Conservation (phyloP, 2,329 filamentous ascomycete genomes). For the Neurospora crassa region DNA sequence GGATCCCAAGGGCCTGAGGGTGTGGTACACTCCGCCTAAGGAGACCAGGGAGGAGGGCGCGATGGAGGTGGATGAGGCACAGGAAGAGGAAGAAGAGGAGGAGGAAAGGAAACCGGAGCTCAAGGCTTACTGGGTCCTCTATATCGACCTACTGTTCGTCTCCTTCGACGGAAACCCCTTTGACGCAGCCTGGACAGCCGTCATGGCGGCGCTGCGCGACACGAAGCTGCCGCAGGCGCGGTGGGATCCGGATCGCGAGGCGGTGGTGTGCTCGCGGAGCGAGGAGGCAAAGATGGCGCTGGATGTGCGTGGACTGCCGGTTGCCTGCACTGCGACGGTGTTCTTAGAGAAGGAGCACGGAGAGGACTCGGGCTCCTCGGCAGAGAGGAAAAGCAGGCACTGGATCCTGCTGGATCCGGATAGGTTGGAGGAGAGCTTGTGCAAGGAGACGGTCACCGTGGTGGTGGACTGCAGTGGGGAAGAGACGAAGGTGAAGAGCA, state of each 20-base stretch:
- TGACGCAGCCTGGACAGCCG: conserved; percentile 79
- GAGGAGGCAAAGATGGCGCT: conserved; percentile 43
- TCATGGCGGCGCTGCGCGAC: conserved; percentile 70
- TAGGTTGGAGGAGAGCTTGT: conserved; percentile 77
- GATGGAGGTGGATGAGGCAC: conserved; percentile 19
- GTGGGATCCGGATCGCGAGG: conserved; percentile 77
- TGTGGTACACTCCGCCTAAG: conserved; percentile 50
- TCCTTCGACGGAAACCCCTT: conserved; percentile 88
- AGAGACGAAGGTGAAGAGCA: conserved; percentile 49
- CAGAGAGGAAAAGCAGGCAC: conserved; percentile 32
- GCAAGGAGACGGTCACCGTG: conserved; percentile 72
- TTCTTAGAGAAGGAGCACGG: conserved; percentile 57
- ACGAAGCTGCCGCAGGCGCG: conserved; percentile 68
- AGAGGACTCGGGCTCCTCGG: conserved; percentile 19
- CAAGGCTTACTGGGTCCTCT: conserved; percentile 89
- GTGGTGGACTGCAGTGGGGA: conserved; percentile 58
- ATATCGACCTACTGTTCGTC: conserved; percentile 91
- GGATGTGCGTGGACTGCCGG: conserved; percentile 54
- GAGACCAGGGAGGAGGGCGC: conserved; percentile 30
- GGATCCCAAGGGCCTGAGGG: conserved; percentile 57
- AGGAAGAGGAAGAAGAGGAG: conserved; percentile 16
- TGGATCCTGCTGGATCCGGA: conserved; percentile 88
- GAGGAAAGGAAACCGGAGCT: conserved; percentile 31
- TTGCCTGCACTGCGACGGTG: conserved; percentile 69
- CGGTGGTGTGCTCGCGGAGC: conserved; percentile 61